Conservation (phyloP, 1,284 basidiomycete genomes). For the Cutaneotrichosporon cyanovorans region DNA sequence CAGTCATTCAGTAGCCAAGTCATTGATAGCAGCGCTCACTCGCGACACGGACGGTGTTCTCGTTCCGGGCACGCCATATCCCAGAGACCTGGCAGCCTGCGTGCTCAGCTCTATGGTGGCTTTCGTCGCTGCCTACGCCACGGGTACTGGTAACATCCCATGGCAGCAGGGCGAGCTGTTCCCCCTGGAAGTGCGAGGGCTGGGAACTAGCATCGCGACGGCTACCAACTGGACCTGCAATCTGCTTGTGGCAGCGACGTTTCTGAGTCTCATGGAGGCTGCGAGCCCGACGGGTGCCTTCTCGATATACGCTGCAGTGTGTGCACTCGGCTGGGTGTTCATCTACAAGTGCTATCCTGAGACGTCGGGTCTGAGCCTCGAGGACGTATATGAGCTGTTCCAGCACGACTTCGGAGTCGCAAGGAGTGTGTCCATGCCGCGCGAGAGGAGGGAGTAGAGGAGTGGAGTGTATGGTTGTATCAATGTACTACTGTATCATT, state of each 20-base stretch:
- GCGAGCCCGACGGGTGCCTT: slow-evolving; percentile 73
- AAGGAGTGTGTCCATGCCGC: slow-evolving; percentile 39
- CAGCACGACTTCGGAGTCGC: slow-evolving; percentile 47
- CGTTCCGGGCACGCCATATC: slow-evolving; percentile 58
- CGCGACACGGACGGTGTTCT: slow-evolving; percentile 59
- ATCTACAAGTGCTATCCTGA: slow-evolving; percentile 66
- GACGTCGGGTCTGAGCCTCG: slow-evolving; percentile 49
- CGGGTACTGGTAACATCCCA: slow-evolving; percentile 67
- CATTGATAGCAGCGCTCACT: slow-evolving; percentile 55
- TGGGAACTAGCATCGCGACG: slow-evolving; percentile 71
- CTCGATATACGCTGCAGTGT: slow-evolving; percentile 69
- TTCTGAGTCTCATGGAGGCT: slow-evolving; percentile 65
- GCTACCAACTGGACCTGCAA: slow-evolving; percentile 72
- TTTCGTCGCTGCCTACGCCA: slow-evolving; percentile 75
- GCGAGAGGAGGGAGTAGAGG: background rate
- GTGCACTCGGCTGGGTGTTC: slow-evolving; percentile 62
- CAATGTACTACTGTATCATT: too few species aligned
- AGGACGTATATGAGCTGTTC: slow-evolving; percentile 51
- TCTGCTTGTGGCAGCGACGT: slow-evolving; percentile 64
- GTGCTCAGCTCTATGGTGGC: slow-evolving; percentile 72
- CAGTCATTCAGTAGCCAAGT: background rate
- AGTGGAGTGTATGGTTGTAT: too few species aligned
- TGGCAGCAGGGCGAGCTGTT: slow-evolving; percentile 85
- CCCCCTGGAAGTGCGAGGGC: slow-evolving; percentile 67
- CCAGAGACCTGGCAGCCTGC: slow-evolving; percentile 57